Conservation (phyloP, 2,329 filamentous ascomycete species). For the Alternaria incomplexa region DNA sequence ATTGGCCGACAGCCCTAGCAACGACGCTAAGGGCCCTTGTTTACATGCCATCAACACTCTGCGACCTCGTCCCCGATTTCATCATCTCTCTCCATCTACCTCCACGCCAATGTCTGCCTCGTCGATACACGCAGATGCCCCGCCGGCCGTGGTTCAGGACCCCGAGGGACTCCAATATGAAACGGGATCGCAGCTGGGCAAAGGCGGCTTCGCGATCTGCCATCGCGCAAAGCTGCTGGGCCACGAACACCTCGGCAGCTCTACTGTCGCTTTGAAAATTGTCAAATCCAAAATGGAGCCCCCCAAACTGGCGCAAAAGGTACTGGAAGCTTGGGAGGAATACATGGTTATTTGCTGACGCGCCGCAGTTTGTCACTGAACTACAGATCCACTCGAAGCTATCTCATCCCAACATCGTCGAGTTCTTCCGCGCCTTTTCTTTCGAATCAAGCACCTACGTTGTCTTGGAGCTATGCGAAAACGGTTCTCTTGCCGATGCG, state of each 20-base stretch:
- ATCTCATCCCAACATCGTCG: conserved; percentile 92
- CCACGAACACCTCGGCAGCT: conserved; percentile 62
- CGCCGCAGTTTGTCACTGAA: conserved; percentile 71
- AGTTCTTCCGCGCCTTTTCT: conserved; percentile 92
- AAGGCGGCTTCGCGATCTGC: conserved; percentile 83
- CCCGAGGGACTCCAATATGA: conserved; percentile 75
- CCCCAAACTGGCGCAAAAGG: conserved; percentile 83
- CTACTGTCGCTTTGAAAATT: conserved; percentile 78
- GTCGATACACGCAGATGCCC: conserved; percentile 59
- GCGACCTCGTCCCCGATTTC: conserved; percentile 33
- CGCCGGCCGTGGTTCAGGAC: conserved; percentile 67
- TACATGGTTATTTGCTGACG: conserved; percentile 26
- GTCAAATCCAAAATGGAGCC: conserved; percentile 81
- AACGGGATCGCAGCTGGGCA: conserved; percentile 75
- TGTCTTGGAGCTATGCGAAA: conserved; percentile 90
- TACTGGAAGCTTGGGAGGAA: conserved; percentile 47
- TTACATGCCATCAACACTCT: conserved; percentile 26
- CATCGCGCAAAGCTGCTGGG: conserved; percentile 72
- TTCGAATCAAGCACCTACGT: conserved; percentile 91
- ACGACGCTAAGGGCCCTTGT: conserved; percentile 15
- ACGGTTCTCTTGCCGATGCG: conserved; percentile 97
- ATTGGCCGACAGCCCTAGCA: conserved; percentile 16
- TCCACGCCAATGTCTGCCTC: conserved; percentile 48
- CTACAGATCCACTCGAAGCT: conserved; percentile 99
- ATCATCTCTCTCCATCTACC: conserved; percentile 32